Evolutionary conservation across 257 asterid genomes (phyloP).

Genomic region (Solanum lycopersicoides): DNA sequence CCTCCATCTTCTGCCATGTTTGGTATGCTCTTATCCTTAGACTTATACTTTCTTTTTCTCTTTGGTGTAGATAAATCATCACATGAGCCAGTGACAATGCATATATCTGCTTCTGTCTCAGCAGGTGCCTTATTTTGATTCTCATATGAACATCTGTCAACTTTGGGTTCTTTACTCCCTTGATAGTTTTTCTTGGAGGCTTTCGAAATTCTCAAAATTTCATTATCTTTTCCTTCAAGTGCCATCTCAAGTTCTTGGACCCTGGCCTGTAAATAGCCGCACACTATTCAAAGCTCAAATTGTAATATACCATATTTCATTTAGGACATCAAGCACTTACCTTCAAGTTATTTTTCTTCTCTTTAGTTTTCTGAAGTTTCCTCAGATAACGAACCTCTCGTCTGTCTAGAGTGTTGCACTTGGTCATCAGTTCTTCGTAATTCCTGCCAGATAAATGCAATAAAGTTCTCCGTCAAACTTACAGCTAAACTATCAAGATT

Average conservation of each 20-base stretch:
- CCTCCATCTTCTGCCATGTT: slow-evolving; percentile 13
- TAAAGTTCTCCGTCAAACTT: neutral
- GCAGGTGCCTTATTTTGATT: slow-evolving; percentile 23
- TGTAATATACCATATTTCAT: neutral
- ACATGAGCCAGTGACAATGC: slow-evolving; percentile 1
- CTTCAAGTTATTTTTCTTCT: slow-evolving; percentile 58
- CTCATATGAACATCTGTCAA: slow-evolving; percentile 10
- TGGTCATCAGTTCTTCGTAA: slow-evolving; percentile 88
- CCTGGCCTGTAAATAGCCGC: slow-evolving; percentile 39
- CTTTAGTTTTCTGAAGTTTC: slow-evolving; percentile 71
- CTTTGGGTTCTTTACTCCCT: slow-evolving; percentile 8
- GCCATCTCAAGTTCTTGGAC: slow-evolving; percentile 57
- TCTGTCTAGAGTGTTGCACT: slow-evolving; percentile 77
- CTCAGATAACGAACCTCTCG: slow-evolving; percentile 63
- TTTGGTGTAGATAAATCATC: slow-evolving; percentile 11
- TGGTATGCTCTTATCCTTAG: slow-evolving; percentile 10
- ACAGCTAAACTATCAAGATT: neutral
- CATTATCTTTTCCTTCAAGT: slow-evolving; percentile 55
- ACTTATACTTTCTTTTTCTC: slow-evolving; percentile 15
- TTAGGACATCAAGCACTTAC: slow-evolving; percentile 21
- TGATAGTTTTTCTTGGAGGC: slow-evolving; percentile 4
- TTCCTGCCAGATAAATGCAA: slow-evolving; percentile 30
- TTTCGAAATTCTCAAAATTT: slow-evolving; percentile 49
- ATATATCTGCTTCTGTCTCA: slow-evolving; percentile 11
- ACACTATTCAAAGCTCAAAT: slow-evolving; percentile 2